Conservation (phyloP, 2,329 filamentous ascomycete species). For the Penicillium oxalicum region DNA sequence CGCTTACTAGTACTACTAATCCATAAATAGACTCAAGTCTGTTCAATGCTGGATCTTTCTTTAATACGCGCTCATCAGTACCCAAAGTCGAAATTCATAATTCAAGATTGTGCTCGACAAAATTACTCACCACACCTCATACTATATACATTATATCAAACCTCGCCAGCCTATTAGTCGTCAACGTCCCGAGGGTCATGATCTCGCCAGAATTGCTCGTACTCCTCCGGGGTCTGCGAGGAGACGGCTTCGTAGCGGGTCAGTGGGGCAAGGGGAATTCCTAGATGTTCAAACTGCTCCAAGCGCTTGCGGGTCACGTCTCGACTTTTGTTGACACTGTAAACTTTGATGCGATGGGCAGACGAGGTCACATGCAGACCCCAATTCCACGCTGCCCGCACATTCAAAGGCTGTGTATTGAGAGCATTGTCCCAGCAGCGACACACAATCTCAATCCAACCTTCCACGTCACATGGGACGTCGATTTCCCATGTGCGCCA, state of each 20-base stretch:
- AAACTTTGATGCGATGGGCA: conserved; percentile 35
- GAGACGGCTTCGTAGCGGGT: conserved; percentile 29
- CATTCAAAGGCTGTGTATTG: conserved; percentile 54
- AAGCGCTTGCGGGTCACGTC: conserved; percentile 24
- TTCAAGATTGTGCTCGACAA: too few species aligned
- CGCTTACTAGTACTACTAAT: too few species aligned
- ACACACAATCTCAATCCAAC: conserved; percentile 55
- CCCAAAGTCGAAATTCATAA: too few species aligned
- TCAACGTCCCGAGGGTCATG: conserved; percentile 27
- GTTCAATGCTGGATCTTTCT: too few species aligned
- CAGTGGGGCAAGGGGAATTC: conserved; percentile 29
- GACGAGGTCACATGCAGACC: conserved; percentile 37
- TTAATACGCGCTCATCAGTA: too few species aligned
- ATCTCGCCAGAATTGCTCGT: conserved; percentile 26
- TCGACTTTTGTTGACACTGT: conserved; percentile 32
- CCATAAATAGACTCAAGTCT: too few species aligned
- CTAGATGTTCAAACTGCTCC: conserved; percentile 25
- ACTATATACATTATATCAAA: too few species aligned
- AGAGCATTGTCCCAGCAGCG: conserved; percentile 58
- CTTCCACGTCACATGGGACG: conserved; percentile 57
- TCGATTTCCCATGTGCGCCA: conserved; percentile 62
- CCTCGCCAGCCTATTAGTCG: conserved; percentile 8
- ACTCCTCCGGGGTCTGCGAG: conserved; percentile 25
- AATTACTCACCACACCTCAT: too few species aligned
- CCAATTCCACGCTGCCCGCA: conserved; percentile 50